Conservation (phyloP, 345 rosid species). For the Capsella bursapastoris region DNA sequence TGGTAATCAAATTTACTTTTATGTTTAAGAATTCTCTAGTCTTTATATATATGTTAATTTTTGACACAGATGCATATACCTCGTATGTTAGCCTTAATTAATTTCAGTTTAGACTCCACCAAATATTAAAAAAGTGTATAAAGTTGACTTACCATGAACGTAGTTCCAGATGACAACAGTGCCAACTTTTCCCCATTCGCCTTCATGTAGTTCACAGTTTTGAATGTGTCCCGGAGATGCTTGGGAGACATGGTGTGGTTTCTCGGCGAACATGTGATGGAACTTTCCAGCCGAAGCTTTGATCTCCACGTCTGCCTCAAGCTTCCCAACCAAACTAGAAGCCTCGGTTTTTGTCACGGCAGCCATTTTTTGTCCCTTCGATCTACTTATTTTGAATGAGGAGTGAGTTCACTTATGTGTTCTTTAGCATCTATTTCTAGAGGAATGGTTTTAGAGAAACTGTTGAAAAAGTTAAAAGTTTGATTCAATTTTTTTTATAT, state of each 20-base stretch:
- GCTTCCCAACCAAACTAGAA: slow-evolving; percentile 19
- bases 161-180: slow-evolving; percentile 45
- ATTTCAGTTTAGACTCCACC: not conserved
- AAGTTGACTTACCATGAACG: slow-evolving; percentile 26
- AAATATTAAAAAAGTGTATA: not conserved
- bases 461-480: not conserved
- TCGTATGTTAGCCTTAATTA: not conserved
- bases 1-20: not conserved
- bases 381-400: not conserved
- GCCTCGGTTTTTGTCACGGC: not conserved
- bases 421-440: slow-evolving; percentile 9
- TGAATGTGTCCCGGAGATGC: slow-evolving; percentile 36
- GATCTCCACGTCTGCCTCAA: slow-evolving; percentile 23
- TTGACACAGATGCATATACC: not conserved
- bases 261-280: slow-evolving; percentile 43
- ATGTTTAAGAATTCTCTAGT: not conserved
- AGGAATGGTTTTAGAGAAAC: not conserved
- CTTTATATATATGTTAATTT: not conserved
- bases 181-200: slow-evolving; percentile 45
- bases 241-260: slow-evolving; percentile 45
- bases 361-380: slow-evolving; percentile 5
- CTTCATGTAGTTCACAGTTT: slow-evolving; percentile 40
- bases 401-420: slow-evolving; percentile 8
- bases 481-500: too few species aligned
- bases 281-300: slow-evolving; percentile 26